phyloP scores from a whole-genome alignment of 805 yeast genomes.

The Metschnikowia shivogae region DNA sequence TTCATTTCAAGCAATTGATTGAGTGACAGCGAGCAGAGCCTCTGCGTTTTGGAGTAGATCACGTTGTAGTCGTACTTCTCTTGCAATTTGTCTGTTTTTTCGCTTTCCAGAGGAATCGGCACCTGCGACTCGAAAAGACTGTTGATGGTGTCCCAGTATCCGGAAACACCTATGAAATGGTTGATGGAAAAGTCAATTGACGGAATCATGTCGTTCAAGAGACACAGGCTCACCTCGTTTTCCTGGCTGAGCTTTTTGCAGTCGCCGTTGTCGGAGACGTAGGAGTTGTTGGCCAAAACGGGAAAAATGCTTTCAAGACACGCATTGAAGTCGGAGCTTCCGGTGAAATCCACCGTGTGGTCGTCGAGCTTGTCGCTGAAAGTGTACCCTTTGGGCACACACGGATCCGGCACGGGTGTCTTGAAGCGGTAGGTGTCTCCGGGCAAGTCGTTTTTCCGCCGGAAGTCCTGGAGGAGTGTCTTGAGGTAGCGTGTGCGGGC shows the following conservation, averaged over 20 bases:
- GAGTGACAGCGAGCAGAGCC: slow-evolving; percentile 45
- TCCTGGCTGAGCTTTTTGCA: slow-evolving; percentile 31
- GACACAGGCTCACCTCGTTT: slow-evolving; percentile 41
- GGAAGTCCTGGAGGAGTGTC: slow-evolving; percentile 25
- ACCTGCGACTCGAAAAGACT: slow-evolving; percentile 32
- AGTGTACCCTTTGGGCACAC: slow-evolving; percentile 48
- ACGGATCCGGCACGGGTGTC: slow-evolving; percentile 48
- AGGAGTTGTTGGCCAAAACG: slow-evolving; percentile 34
- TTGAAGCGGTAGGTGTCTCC: slow-evolving; percentile 15
- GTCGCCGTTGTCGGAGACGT: slow-evolving; percentile 20
- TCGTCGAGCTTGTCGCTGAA: slow-evolving; percentile 22
- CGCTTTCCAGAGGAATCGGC: background rate
- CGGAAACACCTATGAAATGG: slow-evolving; percentile 62
- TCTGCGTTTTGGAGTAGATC: slow-evolving; percentile 42
- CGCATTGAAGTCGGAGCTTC: slow-evolving; percentile 47
- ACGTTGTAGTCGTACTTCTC: slow-evolving; percentile 42
- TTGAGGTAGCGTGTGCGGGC: slow-evolving; percentile 47
- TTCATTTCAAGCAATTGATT: slow-evolving; percentile 34
- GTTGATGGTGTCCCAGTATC: slow-evolving; percentile 62
- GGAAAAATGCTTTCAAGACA: slow-evolving; percentile 49
- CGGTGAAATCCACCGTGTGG: slow-evolving; percentile 38
- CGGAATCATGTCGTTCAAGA: slow-evolving; percentile 51
- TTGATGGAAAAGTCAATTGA: slow-evolving; percentile 53
- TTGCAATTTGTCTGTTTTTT: slow-evolving; percentile 16
- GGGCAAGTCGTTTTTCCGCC: slow-evolving; percentile 15